Conservation (phyloP, 2,329 filamentous ascomycete genomes). For the Hypomyces perniciosus region DNA sequence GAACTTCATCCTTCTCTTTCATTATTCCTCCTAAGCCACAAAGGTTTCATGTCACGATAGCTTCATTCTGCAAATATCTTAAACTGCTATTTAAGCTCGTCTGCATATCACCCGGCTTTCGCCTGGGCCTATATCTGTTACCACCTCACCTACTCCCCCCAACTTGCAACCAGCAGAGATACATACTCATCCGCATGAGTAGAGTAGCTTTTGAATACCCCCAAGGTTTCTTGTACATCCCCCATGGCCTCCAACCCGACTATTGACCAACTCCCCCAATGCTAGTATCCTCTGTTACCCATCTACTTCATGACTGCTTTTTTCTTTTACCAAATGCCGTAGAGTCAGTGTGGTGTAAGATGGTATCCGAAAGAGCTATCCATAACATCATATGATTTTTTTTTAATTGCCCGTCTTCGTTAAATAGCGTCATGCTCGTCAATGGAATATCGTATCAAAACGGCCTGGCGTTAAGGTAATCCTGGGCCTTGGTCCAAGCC, state of each 20-base stretch:
- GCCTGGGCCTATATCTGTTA: neutral
- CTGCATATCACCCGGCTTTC: neutral
- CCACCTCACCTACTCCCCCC: neutral
- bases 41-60: too few species aligned
- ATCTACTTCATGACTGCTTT: conserved; percentile 8
- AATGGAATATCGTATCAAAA: conserved; percentile 24
- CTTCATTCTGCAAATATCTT: conserved; percentile 1
- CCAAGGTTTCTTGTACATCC: neutral
- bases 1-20: too few species aligned
- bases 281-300: conserved; percentile 1
- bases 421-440: conserved; percentile 2
- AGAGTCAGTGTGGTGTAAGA: conserved; percentile 7
- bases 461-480: conserved; percentile 43
- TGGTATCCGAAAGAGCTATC: conserved; percentile 12
- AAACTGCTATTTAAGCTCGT: conserved; percentile 6
- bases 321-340: conserved; percentile 1
- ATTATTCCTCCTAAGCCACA: too few species aligned
- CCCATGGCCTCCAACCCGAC: neutral
- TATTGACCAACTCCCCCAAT: neutral
- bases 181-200: conserved; percentile 3
- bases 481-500: conserved; percentile 50
- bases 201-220: conserved; percentile 3
- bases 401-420: neutral
- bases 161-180: neutral
- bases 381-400: conserved; percentile 7